phyloP scores from a whole-genome alignment of 1,139 yeast species.

The Trichomonascaceae sp. region DNA sequence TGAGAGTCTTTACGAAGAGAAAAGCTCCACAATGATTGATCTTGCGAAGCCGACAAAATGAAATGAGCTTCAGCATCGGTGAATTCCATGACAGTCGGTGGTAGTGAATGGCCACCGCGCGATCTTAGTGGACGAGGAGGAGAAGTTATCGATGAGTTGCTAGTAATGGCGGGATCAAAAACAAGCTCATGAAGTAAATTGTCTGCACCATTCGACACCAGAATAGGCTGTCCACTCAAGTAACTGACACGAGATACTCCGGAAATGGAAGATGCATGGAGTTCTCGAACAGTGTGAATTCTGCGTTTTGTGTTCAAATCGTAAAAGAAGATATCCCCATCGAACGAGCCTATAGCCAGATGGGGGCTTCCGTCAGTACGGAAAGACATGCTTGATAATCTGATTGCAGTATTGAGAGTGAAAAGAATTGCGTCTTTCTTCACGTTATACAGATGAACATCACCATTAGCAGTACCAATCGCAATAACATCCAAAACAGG shows the following conservation, averaged over 20 bases:
- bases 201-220: slow-evolving; percentile 90
- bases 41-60: slow-evolving; percentile 80
- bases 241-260: slow-evolving; percentile 76
- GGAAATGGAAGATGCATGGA: slow-evolving; percentile 67
- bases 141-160: slow-evolving; percentile 53
- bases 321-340: slow-evolving; percentile 81
- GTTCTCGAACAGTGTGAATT: slow-evolving; percentile 65
- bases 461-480: slow-evolving; percentile 67
- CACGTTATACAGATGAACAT: slow-evolving; percentile 59
- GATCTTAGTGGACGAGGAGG: slow-evolving; percentile 92
- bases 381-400: slow-evolving; percentile 71
- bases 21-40: slow-evolving; percentile 82
- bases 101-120: slow-evolving; percentile 94
- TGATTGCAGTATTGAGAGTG: slow-evolving; percentile 53
- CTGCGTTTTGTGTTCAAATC: slow-evolving; percentile 69
- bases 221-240: slow-evolving; percentile 86
- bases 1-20: slow-evolving; percentile 95
- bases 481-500: slow-evolving; percentile 86
- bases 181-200: slow-evolving; percentile 85
- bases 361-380: slow-evolving; percentile 90
- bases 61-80: slow-evolving; percentile 80
- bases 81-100: slow-evolving; percentile 73
- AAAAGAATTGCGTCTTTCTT: slow-evolving; percentile 58
- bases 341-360: slow-evolving; percentile 68
- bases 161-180: slow-evolving; percentile 82